Percentiles rank a stretch among this genome's conserved stretches.
Conservation (phyloP, 208 protist species). For the Crithidia mellificae region DNA sequence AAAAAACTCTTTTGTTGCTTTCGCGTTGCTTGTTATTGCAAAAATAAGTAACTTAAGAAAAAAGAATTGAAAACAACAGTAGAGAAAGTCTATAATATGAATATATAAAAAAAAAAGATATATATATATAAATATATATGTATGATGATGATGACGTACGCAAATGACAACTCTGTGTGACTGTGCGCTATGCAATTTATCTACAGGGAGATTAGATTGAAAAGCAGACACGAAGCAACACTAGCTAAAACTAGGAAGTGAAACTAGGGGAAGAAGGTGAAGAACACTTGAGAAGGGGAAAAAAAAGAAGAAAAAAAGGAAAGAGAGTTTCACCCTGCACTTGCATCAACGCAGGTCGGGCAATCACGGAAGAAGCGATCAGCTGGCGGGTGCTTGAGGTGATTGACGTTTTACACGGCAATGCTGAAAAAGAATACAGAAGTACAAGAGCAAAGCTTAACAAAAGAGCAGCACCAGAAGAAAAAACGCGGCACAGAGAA, state of each 20-base stretch:
- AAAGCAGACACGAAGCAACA: neutral
- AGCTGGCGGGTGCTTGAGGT: too few relatives aligned
- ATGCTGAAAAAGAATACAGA: too few relatives aligned
- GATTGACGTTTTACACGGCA: too few relatives aligned
- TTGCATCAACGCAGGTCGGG: too few relatives aligned
- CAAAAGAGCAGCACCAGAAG: too few relatives aligned
- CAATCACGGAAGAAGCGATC: too few relatives aligned
- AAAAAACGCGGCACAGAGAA: too few relatives aligned
- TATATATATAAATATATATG: constrained; percentile 12
- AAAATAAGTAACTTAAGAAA: neutral
- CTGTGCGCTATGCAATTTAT: neutral
- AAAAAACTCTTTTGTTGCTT: too few relatives aligned
- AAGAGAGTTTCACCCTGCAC: too few relatives aligned
- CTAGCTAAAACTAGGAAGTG: neutral
- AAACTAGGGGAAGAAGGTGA: neutral
- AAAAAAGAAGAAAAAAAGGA: too few relatives aligned
- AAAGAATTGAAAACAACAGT: neutral
- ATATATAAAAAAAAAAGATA: constrained; percentile 13
- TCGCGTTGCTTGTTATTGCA: too few relatives aligned
- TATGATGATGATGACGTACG: neutral
- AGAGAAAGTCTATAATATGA: constrained; percentile 23
- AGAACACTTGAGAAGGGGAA: neutral
- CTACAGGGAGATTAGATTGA: neutral
- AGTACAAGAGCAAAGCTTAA: too few relatives aligned
- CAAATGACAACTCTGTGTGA: neutral